These are phyloP conservation scores for Stemphylium beticola DNA, from an alignment of 2,329 filamentous ascomycete genomes.

Conservation along the genomic window DNA sequence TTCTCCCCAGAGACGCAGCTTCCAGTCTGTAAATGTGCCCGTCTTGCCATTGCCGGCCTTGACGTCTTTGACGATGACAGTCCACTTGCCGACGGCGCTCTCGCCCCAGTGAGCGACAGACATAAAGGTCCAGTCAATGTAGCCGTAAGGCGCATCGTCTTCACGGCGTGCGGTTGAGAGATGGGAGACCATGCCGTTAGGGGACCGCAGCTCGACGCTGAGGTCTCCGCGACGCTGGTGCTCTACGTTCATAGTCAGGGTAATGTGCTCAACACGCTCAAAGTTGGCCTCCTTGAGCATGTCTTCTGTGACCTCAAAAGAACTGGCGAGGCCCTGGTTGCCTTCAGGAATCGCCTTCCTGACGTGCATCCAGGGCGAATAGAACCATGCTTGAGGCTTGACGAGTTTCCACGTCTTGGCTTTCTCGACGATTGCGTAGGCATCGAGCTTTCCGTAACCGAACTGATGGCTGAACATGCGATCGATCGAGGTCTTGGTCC, in stretches of 20 bases:
- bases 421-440: slow-evolving; percentile 80
- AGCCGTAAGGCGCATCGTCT: slow-evolving; percentile 73
- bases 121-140: slow-evolving; percentile 98
- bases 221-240: slow-evolving; percentile 88
- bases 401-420: slow-evolving; percentile 86
- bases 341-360: slow-evolving; percentile 86
- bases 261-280: slow-evolving; percentile 89
- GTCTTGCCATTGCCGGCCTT: slow-evolving; percentile 71
- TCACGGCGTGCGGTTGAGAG: slow-evolving; percentile 75
- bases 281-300: slow-evolving; percentile 85
- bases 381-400: slow-evolving; percentile 95
- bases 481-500: slow-evolving; percentile 80
- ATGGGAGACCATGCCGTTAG: slow-evolving; percentile 79
- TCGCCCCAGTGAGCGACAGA: slow-evolving; percentile 97
- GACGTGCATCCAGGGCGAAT: slow-evolving; percentile 92
- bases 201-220: slow-evolving; percentile 89
- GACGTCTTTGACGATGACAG: slow-evolving; percentile 85
- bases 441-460: slow-evolving; percentile 95
- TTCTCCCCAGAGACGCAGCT: slow-evolving; percentile 93
- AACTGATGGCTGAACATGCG: slow-evolving; percentile 92
- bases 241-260: slow-evolving; percentile 94
- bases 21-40: slow-evolving; percentile 89
- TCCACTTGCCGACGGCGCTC: slow-evolving; percentile 86
- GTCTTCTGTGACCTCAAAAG: slow-evolving; percentile 80
- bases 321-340: slow-evolving; percentile 75